A percentile compares a stretch with the other conserved stretches of the same genome.
Conservation (phyloP, 2,329 filamentous ascomycete genomes). For the Chalaropsis thielavioides region DNA sequence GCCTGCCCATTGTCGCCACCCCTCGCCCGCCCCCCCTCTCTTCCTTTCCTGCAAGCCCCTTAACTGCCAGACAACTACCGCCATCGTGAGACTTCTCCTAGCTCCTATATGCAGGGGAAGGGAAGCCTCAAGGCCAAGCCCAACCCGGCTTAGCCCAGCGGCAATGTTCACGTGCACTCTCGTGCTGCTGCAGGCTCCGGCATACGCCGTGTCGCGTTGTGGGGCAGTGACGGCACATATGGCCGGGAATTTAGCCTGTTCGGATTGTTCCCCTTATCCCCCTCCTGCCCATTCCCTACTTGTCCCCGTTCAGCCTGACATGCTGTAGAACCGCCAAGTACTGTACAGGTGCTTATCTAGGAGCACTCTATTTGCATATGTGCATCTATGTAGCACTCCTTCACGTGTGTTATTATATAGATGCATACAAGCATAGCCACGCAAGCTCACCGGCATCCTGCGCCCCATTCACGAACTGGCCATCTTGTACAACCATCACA, state of each 20-base stretch:
- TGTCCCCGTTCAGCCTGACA: no score
- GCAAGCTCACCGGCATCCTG: background rate
- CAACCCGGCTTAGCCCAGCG: background rate
- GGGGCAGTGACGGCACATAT: no score
- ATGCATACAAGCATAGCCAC: background rate
- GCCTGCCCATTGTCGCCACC: background rate
- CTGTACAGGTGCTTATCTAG: background rate
- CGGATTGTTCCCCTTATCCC: background rate
- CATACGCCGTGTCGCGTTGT: no score
- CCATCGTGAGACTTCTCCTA: background rate
- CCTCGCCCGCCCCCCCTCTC: background rate
- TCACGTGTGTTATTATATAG: background rate
- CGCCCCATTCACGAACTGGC: background rate
- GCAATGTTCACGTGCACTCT: background rate
- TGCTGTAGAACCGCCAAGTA: background rate
- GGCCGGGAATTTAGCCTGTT: background rate
- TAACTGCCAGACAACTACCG: background rate
- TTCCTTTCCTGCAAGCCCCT: background rate
- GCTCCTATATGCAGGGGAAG: background rate
- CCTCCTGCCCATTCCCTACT: background rate
- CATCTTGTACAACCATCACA: slow-evolving; percentile 1
- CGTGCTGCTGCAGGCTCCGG: background rate
- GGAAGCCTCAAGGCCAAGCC: no score
- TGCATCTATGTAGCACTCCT: background rate
- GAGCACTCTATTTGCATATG: background rate